Base-by-base conservation (phyloP, 331 rosid species). In the Malus hybrid region DNA sequence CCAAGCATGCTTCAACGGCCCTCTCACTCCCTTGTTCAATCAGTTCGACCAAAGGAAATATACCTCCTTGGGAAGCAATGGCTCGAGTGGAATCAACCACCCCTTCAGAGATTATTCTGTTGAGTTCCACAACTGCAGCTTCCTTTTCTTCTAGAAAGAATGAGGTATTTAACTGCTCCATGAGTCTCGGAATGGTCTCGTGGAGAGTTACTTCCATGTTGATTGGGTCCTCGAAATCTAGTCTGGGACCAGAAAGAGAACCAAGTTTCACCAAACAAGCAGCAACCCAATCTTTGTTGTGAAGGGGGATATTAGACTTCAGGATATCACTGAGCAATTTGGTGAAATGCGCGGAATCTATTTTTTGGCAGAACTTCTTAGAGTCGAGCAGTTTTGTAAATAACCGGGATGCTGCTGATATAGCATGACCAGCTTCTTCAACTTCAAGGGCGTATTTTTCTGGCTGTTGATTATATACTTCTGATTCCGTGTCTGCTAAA, bases 361-460 rank as follows among this genome's bases (percentile, higher is more conserved):
- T 80, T 39, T 82, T 80, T 44, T 44, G 42, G 66, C 72, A 15
- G 68, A 93, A 86, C 80, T 76, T 71, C 80, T 81, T 73, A 65
- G 73, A 83, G 63, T 89, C 91, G 0, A 93, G 90, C 61, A 93
- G 86, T 79, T 83, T 91, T 29, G 93, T 86, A 62, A 93, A 62
- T 42, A 93, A 78, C 20, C 91, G 88, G 77, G 97, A 85, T 68
- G 90, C 94, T 42, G 96, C 93, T 22, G 98, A 91, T 76, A 93
- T 88, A 55, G 91, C 98, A 67, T 86, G 91, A 53, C 98, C 89
- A 6, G 93, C 97, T 87, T 93, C 97, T 85, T 91, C 96, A 12
- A 91, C 64, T 87, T 89, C 90, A 20, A 93, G 73, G 63, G 82
- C 83, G 67, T 88, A 84, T 72, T 86, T 85, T 61, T 80, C 91